Evolutionary conservation across 768 basidiomycete genomes (phyloP).

Genomic region (Tricholoma hemisulphureum): DNA sequence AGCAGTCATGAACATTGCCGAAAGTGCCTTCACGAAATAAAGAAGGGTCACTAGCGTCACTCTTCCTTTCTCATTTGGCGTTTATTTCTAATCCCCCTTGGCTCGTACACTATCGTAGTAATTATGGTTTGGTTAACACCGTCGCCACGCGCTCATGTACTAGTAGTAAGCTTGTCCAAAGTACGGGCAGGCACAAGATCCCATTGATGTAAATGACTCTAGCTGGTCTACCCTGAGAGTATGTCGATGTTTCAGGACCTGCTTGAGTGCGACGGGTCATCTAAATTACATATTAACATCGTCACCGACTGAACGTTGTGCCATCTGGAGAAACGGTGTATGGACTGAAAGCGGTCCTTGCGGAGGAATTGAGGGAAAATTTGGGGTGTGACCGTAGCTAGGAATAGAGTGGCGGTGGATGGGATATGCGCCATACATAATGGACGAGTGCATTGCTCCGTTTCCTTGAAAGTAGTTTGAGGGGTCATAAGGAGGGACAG

Average conservation of each 20-base stretch:
- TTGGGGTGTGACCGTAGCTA: background rate
- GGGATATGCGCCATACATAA: background rate
- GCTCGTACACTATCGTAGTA: background rate
- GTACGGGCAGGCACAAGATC: background rate
- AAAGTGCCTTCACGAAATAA: background rate
- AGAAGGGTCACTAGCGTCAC: background rate
- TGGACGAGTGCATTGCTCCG: background rate
- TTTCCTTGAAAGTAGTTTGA: background rate
- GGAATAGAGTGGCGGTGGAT: background rate
- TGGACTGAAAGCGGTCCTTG: background rate
- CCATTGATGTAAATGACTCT: background rate
- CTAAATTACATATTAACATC: background rate
- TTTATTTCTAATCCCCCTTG: background rate
- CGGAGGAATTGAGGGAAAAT: background rate
- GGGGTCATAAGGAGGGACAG: background rate
- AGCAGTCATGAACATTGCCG: background rate
- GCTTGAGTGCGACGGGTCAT: background rate
- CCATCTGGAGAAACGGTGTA: background rate
- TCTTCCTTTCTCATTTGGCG: background rate
- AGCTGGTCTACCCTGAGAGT: background rate
- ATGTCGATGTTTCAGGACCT: background rate
- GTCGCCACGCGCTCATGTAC: slow-evolving; percentile 1
- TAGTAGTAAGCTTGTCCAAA: background rate
- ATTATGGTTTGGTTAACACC: background rate
- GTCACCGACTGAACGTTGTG: background rate